These are phyloP conservation scores for Odontarrhena argentea DNA, from an alignment of 345 rosid genomes.

Conservation along the genomic window DNA sequence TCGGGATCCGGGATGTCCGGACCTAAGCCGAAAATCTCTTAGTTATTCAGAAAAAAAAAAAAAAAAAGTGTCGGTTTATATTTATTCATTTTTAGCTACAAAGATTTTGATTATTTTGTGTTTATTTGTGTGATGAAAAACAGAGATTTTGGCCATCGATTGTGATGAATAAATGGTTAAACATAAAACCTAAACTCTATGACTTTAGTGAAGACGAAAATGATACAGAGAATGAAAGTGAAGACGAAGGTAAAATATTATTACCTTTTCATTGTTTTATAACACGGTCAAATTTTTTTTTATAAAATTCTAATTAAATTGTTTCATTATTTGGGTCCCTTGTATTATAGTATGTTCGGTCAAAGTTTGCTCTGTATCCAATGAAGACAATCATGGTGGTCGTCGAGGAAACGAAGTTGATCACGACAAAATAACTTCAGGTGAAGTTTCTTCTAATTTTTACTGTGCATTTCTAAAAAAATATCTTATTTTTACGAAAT, in stretches of 20 bases:
- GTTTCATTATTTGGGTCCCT: conserved; percentile 1
- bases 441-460: conserved; percentile 25
- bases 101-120: conserved; percentile 27
- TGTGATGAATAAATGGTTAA: conserved; percentile 97
- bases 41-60: too few species aligned
- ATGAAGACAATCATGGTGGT: conserved; percentile 28
- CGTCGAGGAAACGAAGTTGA: conserved; percentile 39
- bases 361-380: conserved; percentile 18
- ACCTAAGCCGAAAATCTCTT: too few species aligned
- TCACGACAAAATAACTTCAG: conserved; percentile 54
- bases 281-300: neutral
- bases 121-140: conserved; percentile 23
- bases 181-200: conserved; percentile 71
- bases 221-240: conserved; percentile 89
- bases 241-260: conserved; percentile 70
- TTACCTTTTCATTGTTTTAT: neutral
- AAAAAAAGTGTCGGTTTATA: too few species aligned
- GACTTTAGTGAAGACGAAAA: conserved; percentile 97
- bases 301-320: neutral
- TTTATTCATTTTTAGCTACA: neutral
- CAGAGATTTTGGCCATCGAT: conserved; percentile 93
- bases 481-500: too few species aligned
- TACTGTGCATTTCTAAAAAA: too few species aligned
- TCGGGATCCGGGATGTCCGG: too few species aligned
- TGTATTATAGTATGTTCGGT: conserved; percentile 34